Percentiles rank a stretch among this genome's conserved stretches.
Evolutionary conservation across 2,329 filamentous ascomycete species (phyloP).

Genomic region (Calonectria henricotiae): DNA sequence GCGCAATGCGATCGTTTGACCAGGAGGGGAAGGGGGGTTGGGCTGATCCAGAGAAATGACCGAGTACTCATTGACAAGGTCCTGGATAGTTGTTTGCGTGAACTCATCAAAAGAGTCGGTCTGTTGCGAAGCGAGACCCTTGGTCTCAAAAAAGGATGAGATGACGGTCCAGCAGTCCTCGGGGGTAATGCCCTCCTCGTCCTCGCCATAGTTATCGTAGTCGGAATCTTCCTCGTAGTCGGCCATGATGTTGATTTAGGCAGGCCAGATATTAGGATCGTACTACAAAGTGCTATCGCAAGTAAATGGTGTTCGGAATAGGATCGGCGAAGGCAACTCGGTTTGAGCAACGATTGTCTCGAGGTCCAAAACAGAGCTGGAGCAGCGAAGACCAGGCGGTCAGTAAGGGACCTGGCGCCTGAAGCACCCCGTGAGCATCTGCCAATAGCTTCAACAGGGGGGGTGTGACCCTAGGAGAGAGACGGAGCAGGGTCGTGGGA

Average conservation of each 20-base stretch:
- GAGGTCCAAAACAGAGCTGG: constrained; percentile 43
- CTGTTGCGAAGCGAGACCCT: constrained; percentile 97
- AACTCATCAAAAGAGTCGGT: constrained; percentile 99
- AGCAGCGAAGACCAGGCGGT: constrained; percentile 53
- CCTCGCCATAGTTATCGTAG: constrained; percentile 81
- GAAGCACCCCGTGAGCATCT: constrained; percentile 57
- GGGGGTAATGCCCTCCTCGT: constrained; percentile 84
- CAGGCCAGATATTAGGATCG: constrained; percentile 11
- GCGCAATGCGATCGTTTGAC: constrained; percentile 86
- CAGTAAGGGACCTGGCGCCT: constrained; percentile 55
- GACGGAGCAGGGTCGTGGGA: constrained; percentile 38
- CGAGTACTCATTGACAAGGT: constrained; percentile 93
- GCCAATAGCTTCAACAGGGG: constrained; percentile 48
- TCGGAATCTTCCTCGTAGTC: constrained; percentile 73
- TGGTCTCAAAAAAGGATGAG: constrained; percentile 95
- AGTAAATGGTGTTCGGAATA: neutral
- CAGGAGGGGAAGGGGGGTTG: constrained; percentile 82
- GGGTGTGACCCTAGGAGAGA: constrained; percentile 41
- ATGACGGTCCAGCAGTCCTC: constrained; percentile 99
- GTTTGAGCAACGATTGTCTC: constrained; percentile 33
- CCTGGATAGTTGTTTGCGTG: constrained; percentile 92
- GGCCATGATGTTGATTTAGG: constrained; percentile 62
- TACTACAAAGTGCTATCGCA: constrained; percentile 15
- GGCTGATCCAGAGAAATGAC: constrained; percentile 95
- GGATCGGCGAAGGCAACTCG: constrained; percentile 35